Evolutionary conservation across 805 yeast species (phyloP).

Genomic region (Osmozyma mogii): DNA sequence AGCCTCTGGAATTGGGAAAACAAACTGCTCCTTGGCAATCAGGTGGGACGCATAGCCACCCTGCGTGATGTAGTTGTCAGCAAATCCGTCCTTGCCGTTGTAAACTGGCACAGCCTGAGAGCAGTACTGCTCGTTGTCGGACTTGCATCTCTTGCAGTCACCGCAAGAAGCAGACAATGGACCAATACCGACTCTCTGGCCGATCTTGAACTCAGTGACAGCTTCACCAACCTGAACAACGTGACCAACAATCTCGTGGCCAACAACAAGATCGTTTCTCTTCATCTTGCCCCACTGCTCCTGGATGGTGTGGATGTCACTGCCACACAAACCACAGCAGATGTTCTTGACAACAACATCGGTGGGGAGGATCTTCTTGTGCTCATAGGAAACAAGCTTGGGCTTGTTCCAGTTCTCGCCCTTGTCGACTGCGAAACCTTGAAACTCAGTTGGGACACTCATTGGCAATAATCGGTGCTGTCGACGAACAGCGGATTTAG

Average conservation of each 20-base stretch:
- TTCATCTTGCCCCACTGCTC: background rate
- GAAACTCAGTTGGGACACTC: background rate
- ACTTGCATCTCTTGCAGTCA: slow-evolving; percentile 48
- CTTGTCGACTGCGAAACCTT: slow-evolving; percentile 1
- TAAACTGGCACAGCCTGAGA: slow-evolving; percentile 43
- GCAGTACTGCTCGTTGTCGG: slow-evolving; percentile 37
- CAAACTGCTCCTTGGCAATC: slow-evolving; percentile 56
- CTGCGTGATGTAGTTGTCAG: slow-evolving; percentile 46
- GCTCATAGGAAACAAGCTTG: background rate
- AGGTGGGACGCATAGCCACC: slow-evolving; percentile 67
- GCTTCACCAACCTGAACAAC: slow-evolving; percentile 23
- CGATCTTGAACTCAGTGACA: slow-evolving; percentile 11
- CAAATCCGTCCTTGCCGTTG: slow-evolving; percentile 27
- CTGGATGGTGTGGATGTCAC: background rate
- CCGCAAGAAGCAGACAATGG: slow-evolving; percentile 10
- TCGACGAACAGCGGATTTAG: too few relatives aligned
- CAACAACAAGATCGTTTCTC: slow-evolving; percentile 36
- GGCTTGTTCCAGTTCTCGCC: background rate
- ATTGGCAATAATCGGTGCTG: too few relatives aligned
- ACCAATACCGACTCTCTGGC: slow-evolving; percentile 16
- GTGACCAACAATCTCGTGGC: slow-evolving; percentile 60
- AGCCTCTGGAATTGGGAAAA: slow-evolving; percentile 53
- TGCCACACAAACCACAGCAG: background rate
- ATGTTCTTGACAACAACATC: background rate
- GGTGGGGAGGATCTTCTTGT: background rate